These are phyloP conservation scores for Aureobasidium sp. DNA, from an alignment of 2,329 filamentous ascomycete species.

Conservation along the genomic window DNA sequence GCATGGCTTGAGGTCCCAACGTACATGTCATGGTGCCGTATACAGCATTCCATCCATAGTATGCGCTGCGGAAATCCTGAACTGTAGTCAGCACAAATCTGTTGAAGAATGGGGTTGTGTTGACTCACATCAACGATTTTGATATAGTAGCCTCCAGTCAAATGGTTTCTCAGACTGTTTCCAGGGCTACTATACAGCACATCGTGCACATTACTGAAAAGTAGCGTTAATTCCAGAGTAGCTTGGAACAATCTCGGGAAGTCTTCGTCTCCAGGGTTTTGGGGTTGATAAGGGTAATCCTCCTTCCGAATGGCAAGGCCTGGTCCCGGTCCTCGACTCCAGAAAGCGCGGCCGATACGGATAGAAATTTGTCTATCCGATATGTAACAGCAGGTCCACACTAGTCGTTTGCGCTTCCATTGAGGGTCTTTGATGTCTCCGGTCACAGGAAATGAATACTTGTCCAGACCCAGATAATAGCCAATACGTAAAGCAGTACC, in stretches of 20 bases:
- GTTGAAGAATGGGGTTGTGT: background rate
- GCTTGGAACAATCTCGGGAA: conserved; percentile 64
- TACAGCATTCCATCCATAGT: conserved; percentile 62
- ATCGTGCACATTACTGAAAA: conserved; percentile 68
- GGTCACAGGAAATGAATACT: conserved; percentile 58
- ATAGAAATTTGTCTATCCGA: conserved; percentile 64
- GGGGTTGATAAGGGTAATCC: conserved; percentile 59
- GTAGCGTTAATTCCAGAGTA: conserved; percentile 61
- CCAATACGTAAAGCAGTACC: conserved; percentile 62
- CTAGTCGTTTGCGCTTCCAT: conserved; percentile 57
- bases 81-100: background rate
- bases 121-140: conserved; percentile 55
- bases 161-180: conserved; percentile 61
- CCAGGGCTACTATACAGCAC: conserved; percentile 65
- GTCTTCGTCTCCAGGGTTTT: conserved; percentile 55
- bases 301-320: conserved; percentile 57
- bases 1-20: conserved; percentile 18
- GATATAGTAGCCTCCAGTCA: conserved; percentile 61
- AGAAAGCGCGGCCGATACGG: conserved; percentile 64
- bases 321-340: conserved; percentile 63
- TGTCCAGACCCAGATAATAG: conserved; percentile 63
- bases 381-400: conserved; percentile 63
- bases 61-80: conserved; percentile 57
- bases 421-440: conserved; percentile 52
- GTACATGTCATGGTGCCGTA: conserved; percentile 60